Evolutionary conservation across 805 yeast genomes (phyloP), one percentile per base, ranked within the genome.

Genomic region (Torulaspora franciscae): DNA sequence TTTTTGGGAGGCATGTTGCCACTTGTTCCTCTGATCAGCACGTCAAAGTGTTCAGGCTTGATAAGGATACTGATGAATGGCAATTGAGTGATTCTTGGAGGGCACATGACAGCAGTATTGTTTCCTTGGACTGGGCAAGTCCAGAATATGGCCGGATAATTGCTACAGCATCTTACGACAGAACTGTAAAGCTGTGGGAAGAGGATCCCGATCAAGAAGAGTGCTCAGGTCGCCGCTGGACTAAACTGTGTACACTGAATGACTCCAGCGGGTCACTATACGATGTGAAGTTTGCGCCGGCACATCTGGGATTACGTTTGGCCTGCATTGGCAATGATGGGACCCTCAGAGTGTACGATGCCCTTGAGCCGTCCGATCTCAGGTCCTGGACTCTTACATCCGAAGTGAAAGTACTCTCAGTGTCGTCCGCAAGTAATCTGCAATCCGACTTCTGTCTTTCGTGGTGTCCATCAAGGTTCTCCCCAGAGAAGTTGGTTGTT

Each of bases 1-100:
- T 84, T 66, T 91, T 91, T 61, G 98, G 99, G 1, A 79, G 81
- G 43, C 86, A 89, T 49, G 72, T 93, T 45, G 99, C 98, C 2
- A 91, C 97, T 0, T 90, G 95, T 48, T 87, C 96, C 3, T 86
- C 95, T 0, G 99, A 93, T 66, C 96, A 90, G 58, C 95, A 87
- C 58, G 77, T 93, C 50, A 87, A 88, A 58, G 90, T 93, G 26
- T 93, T 89, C 62, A 91, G 86, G 60, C 69, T 84, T 27, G 85
- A 83, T 54, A 66, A 80, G 11, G 68, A 74, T 23, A 74, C 83
- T 1, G 77, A 76, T n/a, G 74, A 80, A 14, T 93, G 98, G 98
- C 77, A 77, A 14, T 67, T 86, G 45, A 81, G 83, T 57, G 97
- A 91, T 65, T 81, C 85, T 38, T 93, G 96, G 95, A 85, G 85